Base-by-base conservation (phyloP, 495 filamentous ascomycete genomes). In the Penicillium verhagenii region DNA sequence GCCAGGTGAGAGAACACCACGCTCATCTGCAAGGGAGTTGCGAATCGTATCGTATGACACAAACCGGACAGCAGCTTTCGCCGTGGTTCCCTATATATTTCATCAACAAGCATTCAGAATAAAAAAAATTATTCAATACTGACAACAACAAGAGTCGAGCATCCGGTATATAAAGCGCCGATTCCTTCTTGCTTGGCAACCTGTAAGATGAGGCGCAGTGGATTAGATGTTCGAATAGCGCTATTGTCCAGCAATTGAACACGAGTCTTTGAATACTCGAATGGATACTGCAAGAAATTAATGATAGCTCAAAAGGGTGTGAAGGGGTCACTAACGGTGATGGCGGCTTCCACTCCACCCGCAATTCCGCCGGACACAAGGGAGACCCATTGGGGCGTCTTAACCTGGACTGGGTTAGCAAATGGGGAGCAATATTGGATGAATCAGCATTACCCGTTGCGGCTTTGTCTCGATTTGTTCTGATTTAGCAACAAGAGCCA, bases 261-360 rank as follows among this genome's bases (percentile, higher is more conserved):
- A 18, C 83, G 74, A 1, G 84, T 87, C 67, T 87, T 87, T 14
- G 84, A 82, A 52, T 86, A 86, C 59, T 86, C 84, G 57, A 87
- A 83, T n/a, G 83, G 84, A 61, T 86, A 86, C 74, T 82, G 47
- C 0, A 3, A 28, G 4, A 10, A n/a, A 56, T 7, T 35, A 35
- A 6, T 35, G 6, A n/a, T 6, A 35, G 13, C 3, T 4, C 13
- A 6, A n/a, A 40, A 24, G 8, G 14, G 29, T 54, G 26, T 28
- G n/a, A 52, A 28, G 6, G 26, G 14, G 11, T 33, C 29, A 44
- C 60, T 42, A 43, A 79, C 77, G 16, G 81, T 83, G 51, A 72
- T 67, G 7, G 75, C 72, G 9, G 80, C 80, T 64, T 83, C 80
- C 29, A 83, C 68, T 24, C 73, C 79, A 18, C 81, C 81, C 26